Percentiles rank a stretch among this genome's conserved stretches.
These are phyloP conservation scores for Cystobasidium ongulense DNA, from an alignment of 768 basidiomycete genomes.

Conservation along the genomic window DNA sequence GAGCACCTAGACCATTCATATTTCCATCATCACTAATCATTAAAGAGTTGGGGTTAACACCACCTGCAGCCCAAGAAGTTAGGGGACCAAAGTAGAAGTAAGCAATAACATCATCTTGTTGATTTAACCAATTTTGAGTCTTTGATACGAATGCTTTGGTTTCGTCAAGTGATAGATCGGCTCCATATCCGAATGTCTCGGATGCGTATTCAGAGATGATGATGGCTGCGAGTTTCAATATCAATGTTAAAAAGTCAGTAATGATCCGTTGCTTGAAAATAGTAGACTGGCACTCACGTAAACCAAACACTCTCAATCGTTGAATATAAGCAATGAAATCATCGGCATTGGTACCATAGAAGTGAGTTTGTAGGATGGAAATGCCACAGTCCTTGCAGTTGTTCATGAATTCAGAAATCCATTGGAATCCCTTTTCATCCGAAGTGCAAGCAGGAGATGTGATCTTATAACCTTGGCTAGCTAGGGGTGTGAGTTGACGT, in stretches of 20 bases:
- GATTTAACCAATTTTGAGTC: conserved; percentile 25
- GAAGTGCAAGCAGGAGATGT: conserved; percentile 23
- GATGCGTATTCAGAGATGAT: conserved; percentile 28
- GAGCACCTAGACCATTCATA: conserved; percentile 15
- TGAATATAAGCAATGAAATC: conserved; percentile 30
- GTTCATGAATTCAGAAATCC: conserved; percentile 21
- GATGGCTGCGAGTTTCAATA: conserved; percentile 3
- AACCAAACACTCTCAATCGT: not conserved
- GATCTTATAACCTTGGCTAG: conserved; percentile 17
- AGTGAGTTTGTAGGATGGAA: conserved; percentile 19
- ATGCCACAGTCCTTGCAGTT: conserved; percentile 21
- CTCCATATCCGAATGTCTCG: conserved; percentile 27
- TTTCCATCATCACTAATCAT: conserved; percentile 17
- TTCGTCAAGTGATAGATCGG: conserved; percentile 5
- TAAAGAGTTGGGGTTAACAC: conserved; percentile 19
- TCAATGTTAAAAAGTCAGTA: too few species aligned
- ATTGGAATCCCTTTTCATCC: conserved; percentile 25
- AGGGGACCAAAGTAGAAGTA: conserved; percentile 31
- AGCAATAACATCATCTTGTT: conserved; percentile 6
- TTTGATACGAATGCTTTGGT: conserved; percentile 3
- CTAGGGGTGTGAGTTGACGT: conserved; percentile 6
- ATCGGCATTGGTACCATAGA: conserved; percentile 28
- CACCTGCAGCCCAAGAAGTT: not conserved
- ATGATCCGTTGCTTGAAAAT: too few species aligned
- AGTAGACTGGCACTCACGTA: too few species aligned